Evolutionary conservation across 345 rosid species (phyloP), one percentile per base, ranked within the genome.

Genomic region (Stellera chamaejasme): DNA sequence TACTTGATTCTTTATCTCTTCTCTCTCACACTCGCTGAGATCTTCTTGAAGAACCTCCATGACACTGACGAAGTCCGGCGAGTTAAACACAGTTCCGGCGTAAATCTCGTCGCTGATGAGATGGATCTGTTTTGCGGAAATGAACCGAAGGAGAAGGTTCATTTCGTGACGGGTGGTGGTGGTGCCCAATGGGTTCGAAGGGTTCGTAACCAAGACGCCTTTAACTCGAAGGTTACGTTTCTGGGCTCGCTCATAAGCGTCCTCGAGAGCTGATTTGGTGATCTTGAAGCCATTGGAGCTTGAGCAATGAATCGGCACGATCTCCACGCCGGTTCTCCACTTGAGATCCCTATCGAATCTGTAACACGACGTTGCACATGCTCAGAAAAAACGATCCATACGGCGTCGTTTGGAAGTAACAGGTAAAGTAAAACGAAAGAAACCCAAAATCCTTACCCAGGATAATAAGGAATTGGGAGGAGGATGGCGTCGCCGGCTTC

Each of bases 31-130:
- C 52, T 83, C 75, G 9, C 63, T 67, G 52, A 78, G 77, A 62
- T 65, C 75, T 56, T 82, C 85, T 53, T 77, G 72, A 6, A 87
- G 52, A 54, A 84, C 73, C 53, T 87, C 95, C 85, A 84, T 78
- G 12, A 87, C 73, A 43, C 87, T 79, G 0, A 87, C 48, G 56
- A 84, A 87, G 13, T 66, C 78, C 14, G 82, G 88, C n/a, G 84
- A 79, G 66, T 62, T 71, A 59, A 87, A 87, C 66, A 81, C 84
- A 3, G 95, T 87, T 7, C 95, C 88, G 2, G 91, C 79, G 52
- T 87, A 87, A n/a, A 87, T 87, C 62, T 87, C 95, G 56, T 83
- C 95, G 69, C 95, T 81, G 2, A 87, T 75, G 28, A 87, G 81
- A 73, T 87, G 95, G 64, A 84, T 75, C 43, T 63, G 62, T 47